phyloP scores from a whole-genome alignment of 2,329 filamentous ascomycete genomes.

The Fusarium nygamai region DNA sequence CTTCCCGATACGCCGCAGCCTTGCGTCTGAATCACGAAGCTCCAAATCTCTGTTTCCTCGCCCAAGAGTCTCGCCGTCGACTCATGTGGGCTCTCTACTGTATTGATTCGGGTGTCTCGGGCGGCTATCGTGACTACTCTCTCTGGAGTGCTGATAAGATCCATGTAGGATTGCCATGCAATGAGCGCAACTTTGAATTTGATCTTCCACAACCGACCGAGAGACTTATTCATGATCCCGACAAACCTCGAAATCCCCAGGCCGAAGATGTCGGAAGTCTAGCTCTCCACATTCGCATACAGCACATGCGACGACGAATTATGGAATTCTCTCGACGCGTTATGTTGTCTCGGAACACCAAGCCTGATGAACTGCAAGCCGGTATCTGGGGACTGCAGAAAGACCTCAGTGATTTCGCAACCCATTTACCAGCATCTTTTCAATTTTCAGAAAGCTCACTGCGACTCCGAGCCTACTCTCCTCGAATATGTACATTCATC shows the following conservation, averaged over 20 bases:
- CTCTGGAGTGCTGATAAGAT: conserved; percentile 55
- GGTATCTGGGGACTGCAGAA: conserved; percentile 59
- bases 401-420: conserved; percentile 63
- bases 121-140: conserved; percentile 57
- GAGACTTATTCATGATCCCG: conserved; percentile 57
- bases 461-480: conserved; percentile 65
- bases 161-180: conserved; percentile 54
- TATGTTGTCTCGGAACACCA: conserved; percentile 50
- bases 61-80: conserved; percentile 55
- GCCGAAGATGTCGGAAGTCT: conserved; percentile 65
- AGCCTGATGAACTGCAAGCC: conserved; percentile 55
- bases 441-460: conserved; percentile 67
- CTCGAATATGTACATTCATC: conserved; percentile 65
- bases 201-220: conserved; percentile 66
- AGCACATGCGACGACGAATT: conserved; percentile 64
- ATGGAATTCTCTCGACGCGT: conserved; percentile 62
- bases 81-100: conserved; percentile 58
- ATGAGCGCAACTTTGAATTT: conserved; percentile 62
- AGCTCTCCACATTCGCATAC: conserved; percentile 65
- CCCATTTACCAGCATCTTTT: conserved; percentile 64
- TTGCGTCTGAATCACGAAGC: conserved; percentile 56
- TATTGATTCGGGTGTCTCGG: conserved; percentile 54
- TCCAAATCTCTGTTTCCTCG: conserved; percentile 52
- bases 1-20: conserved; percentile 55
- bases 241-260: conserved; percentile 48